Base-by-base conservation (phyloP, 2,329 filamentous ascomycete genomes). In the Xylariaceae sp. region DNA sequence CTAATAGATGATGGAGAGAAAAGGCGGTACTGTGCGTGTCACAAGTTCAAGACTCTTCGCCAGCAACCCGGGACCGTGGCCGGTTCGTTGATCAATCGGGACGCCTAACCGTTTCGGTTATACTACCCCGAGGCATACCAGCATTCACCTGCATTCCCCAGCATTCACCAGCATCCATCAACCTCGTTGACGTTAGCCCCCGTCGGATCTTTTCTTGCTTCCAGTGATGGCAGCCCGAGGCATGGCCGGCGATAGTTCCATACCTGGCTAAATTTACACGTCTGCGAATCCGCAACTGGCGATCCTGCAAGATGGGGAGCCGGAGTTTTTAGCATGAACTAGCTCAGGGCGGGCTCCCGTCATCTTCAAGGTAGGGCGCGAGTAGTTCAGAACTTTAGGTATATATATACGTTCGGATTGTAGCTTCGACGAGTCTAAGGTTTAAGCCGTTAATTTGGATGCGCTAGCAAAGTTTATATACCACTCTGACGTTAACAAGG, bases 201-300 rank as follows among this genome's bases (percentile, higher is more conserved):
- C 51, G 31, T 52, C 51, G 51, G 44, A 50, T 44, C 38, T 44
- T 46, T 40, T 41, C 31, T 44, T 52, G 44, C 49, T 42, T 52
- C 46, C 47, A 44, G 50, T 50, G 44, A 48, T 52, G 40, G 47
- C 38, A 43, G 32, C 31, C 54, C 51, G 54, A 57, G 48, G 54
- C 50, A 55, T 35, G 39, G 38, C 36, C 55, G 55, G 55, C 49
- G 42, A 47, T 52, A 32, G 44, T 57, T 50, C 55, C 55, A 41
- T 48, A 48, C 47, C 31, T 42, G 54, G 54, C 46, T 47, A 46
- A 47, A 35, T 9, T 32, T 26, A 34, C 31, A 18, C n/a, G n/a
- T 17, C 23, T 36, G 30, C 16, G 17, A 43, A 12, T 12, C 38
- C 18, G 35, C 32, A 17, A 11, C 29, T 34, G 19, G 29, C 8